Conservation (phyloP, 129 eudicot genomes). For the Calendula officinalis region DNA sequence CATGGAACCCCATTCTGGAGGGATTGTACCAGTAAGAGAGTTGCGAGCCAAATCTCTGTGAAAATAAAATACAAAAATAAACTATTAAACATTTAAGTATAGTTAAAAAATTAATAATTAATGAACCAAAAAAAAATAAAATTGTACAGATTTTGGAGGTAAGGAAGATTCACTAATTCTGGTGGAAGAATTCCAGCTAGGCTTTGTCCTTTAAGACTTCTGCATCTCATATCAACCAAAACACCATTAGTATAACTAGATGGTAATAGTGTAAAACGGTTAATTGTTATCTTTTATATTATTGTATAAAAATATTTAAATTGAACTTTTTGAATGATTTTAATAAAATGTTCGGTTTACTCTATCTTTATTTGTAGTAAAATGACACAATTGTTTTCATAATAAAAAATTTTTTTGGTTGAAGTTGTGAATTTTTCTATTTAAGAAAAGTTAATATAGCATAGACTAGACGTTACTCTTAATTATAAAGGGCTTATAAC, state of each 20-base stretch:
- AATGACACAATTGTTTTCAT: too few relatives aligned
- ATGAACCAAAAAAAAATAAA: not conserved
- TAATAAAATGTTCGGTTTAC: too few relatives aligned
- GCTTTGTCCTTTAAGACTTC: constrained; percentile 55
- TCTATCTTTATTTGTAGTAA: too few relatives aligned
- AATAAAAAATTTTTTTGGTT: too few relatives aligned
- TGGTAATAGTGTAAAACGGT: too few relatives aligned
- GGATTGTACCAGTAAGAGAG: constrained; percentile 66
- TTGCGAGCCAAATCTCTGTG: constrained; percentile 60
- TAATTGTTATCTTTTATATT: too few relatives aligned
- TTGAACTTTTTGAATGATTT: too few relatives aligned
- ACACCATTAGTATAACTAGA: not conserved
- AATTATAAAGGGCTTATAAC: too few relatives aligned
- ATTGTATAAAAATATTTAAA: too few relatives aligned
- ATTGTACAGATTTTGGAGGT: constrained; percentile 47
- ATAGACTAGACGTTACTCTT: too few relatives aligned
- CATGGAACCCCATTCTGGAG: constrained; percentile 67
- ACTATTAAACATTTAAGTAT: not conserved
- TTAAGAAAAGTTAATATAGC: too few relatives aligned
- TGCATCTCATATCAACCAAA: constrained; percentile 26
- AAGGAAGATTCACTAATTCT: constrained; percentile 50
- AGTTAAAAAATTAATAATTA: not conserved
- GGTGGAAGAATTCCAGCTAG: constrained; percentile 60
- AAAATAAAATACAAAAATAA: not conserved
- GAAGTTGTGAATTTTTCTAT: too few relatives aligned